A percentile compares a stretch with the other conserved stretches of the same genome.
Conservation (phyloP, 2,329 filamentous ascomycete genomes). For the Cercospora sojina region DNA sequence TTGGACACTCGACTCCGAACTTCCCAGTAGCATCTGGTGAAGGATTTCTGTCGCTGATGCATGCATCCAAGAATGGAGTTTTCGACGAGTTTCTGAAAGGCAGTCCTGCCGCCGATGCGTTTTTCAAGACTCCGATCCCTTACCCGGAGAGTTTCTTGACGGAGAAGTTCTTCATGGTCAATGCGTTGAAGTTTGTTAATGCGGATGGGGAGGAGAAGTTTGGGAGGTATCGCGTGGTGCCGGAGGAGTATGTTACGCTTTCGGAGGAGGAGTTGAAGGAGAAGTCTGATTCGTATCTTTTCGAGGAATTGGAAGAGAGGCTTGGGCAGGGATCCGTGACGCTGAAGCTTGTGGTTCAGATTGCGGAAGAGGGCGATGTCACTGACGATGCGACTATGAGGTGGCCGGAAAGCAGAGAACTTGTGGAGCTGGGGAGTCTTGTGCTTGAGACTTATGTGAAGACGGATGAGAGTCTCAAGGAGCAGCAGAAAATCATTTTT, state of each 20-base stretch:
- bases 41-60: constrained; percentile 53
- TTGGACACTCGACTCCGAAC: constrained; percentile 53
- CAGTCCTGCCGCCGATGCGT: constrained; percentile 50
- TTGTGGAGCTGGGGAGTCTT: constrained; percentile 54
- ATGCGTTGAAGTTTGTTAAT: constrained; percentile 51
- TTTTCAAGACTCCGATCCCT: constrained; percentile 53
- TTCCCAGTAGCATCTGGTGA: constrained; percentile 56
- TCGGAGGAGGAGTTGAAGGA: constrained; percentile 40
- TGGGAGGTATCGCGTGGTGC: constrained; percentile 53
- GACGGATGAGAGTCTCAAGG: constrained; percentile 39
- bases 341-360: constrained; percentile 53
- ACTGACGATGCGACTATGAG: constrained; percentile 51
- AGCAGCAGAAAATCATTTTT: constrained; percentile 57
- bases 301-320: constrained; percentile 48
- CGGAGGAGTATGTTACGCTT: constrained; percentile 44
- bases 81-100: constrained; percentile 47
- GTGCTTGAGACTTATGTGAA: constrained; percentile 44
- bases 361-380: constrained; percentile 51
- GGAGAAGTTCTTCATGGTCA: constrained; percentile 51
- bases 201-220: constrained; percentile 45
- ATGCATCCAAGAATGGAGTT: constrained; percentile 42
- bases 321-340: constrained; percentile 41
- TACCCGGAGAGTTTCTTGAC: constrained; percentile 51
- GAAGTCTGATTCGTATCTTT: constrained; percentile 49
- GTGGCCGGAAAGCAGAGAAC: constrained; percentile 54